These are phyloP conservation scores for Dissophora ornata DNA, from an alignment of 192 early-diverging fungal genomes.

Conservation along the genomic window DNA sequence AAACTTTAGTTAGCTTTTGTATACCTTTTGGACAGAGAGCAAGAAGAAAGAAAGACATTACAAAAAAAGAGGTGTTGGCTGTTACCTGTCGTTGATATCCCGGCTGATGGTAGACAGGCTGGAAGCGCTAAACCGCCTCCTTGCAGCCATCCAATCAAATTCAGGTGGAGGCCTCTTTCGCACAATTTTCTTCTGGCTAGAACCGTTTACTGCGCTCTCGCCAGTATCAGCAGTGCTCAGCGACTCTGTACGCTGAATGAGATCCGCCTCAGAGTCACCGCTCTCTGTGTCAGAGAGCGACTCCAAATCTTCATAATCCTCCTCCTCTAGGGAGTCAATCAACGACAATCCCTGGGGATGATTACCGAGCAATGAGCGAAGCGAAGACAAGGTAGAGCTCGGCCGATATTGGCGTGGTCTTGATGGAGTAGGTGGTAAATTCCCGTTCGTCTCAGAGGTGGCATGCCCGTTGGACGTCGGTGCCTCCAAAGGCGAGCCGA, in stretches of 20 bases:
- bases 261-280: constrained; percentile 40
- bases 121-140: constrained; percentile 40
- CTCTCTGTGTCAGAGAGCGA: constrained; percentile 44
- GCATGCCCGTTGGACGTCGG: neutral
- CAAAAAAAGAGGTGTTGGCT: neutral
- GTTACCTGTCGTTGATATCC: constrained; percentile 52
- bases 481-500: constrained; percentile 7
- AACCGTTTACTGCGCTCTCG: neutral
- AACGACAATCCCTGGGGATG: constrained; percentile 48
- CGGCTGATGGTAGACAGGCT: constrained; percentile 46
- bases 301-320: constrained; percentile 31
- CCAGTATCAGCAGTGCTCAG: constrained; percentile 3
- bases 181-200: constrained; percentile 11
- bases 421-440: neutral
- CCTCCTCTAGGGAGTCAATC: constrained; percentile 48
- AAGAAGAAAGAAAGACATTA: constrained; percentile 11
- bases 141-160: constrained; percentile 47
- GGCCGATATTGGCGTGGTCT: constrained; percentile 15
- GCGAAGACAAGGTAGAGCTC: constrained; percentile 45
- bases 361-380: constrained; percentile 47
- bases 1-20: constrained; percentile 9
- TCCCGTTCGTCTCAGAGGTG: neutral
- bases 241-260: constrained; percentile 34
- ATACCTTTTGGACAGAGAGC: neutral
- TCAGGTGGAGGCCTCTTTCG: constrained; percentile 35